Evolutionary conservation across 495 filamentous ascomycete species (phyloP).

Genomic region (Staphylotrichum tortipilum): DNA sequence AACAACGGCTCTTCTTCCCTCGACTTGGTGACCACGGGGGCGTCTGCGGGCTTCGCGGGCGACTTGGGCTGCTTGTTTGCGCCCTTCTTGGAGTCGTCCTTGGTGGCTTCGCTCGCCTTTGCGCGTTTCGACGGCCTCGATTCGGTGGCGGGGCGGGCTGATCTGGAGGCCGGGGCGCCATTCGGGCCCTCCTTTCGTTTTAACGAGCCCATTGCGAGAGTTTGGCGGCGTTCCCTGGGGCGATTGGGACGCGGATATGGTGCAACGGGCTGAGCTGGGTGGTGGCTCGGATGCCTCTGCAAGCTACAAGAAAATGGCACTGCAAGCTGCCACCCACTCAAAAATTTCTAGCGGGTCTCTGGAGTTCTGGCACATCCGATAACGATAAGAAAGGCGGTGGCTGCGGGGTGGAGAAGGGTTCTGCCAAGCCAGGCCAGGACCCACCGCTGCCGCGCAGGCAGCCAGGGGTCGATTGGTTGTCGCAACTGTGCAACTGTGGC

Average conservation of each 20-base stretch:
- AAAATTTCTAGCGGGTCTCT: conserved; percentile 26
- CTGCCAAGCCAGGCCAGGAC: neutral
- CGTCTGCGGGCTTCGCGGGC: conserved; percentile 19
- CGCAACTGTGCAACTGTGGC: too few relatives aligned
- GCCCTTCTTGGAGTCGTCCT: conserved; percentile 19
- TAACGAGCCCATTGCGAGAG: conserved; percentile 32
- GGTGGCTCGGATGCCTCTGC: neutral
- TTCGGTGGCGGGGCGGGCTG: conserved; percentile 24
- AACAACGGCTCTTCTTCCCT: conserved; percentile 81
- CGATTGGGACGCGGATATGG: conserved; percentile 16
- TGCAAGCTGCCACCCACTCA: conserved; percentile 17
- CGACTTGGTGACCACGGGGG: conserved; percentile 23
- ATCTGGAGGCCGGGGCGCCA: conserved; percentile 31
- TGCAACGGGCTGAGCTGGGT: conserved; percentile 8
- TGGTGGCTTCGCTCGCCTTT: conserved; percentile 30
- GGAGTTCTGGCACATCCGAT: conserved; percentile 9
- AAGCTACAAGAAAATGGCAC: neutral
- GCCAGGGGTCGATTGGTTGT: neutral
- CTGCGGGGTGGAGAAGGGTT: conserved; percentile 1
- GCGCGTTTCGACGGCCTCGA: conserved; percentile 36
- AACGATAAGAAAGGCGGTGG: conserved; percentile 27
- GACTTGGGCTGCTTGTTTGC: conserved; percentile 14
- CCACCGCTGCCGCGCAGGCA: neutral
- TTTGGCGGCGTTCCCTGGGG: neutral
- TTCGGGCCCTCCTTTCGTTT: conserved; percentile 42